A percentile compares a stretch with the other conserved stretches of the same genome.
Conservation (phyloP, 75 land plant species). For the Cryptomeria japonica region DNA sequence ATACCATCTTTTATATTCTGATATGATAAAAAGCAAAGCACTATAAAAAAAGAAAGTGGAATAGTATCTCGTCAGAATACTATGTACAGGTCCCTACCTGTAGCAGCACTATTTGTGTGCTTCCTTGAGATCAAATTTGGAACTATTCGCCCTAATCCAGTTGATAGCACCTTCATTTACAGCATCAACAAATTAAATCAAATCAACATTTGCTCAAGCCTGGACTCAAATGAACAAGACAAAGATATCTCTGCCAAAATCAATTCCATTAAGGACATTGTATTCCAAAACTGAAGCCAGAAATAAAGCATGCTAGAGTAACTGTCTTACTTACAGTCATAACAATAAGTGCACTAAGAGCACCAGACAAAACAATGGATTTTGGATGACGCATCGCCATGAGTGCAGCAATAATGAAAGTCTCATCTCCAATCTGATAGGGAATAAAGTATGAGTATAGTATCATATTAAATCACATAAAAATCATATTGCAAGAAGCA, state of each 20-base stretch:
- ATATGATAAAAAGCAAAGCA: conserved; percentile 7
- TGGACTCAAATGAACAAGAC: background rate
- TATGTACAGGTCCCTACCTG: conserved; percentile 46
- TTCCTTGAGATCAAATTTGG: conserved; percentile 96
- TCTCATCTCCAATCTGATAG: conserved; percentile 96
- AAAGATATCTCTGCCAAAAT: background rate
- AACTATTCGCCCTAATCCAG: conserved; percentile 95
- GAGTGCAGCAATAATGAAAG: conserved; percentile 95
- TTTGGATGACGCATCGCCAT: conserved; percentile 99
- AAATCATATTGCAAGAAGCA: conserved; percentile 6
- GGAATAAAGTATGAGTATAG: background rate
- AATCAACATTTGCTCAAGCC: conserved; percentile 1
- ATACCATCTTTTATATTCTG: background rate
- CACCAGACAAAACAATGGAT: conserved; percentile 95
- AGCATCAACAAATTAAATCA: conserved; percentile 13
- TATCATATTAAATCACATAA: background rate
- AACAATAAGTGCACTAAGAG: conserved; percentile 85
- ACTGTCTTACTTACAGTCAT: conserved; percentile 87
- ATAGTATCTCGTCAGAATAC: background rate
- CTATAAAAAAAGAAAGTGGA: background rate
- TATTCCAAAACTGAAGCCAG: background rate
- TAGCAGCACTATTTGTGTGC: conserved; percentile 93
- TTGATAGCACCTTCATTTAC: conserved; percentile 77
- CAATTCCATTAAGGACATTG: background rate
- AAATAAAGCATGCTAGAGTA: background rate